These are phyloP conservation scores for Dendrocalamus sinicus DNA, from an alignment of 176 grass and related monocot genomes.

Conservation along the genomic window DNA sequence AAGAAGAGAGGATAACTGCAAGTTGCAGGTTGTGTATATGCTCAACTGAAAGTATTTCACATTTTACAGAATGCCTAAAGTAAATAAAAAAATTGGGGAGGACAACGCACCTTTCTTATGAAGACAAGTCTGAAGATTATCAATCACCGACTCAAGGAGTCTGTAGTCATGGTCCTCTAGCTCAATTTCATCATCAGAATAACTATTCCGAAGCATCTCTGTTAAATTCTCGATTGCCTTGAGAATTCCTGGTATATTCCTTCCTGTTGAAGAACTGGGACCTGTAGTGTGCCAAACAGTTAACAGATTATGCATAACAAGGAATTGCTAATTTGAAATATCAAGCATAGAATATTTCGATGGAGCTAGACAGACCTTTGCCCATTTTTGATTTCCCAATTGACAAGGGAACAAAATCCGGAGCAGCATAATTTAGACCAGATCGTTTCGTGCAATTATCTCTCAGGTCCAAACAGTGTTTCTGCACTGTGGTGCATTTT, in stretches of 20 bases:
- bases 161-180: constrained; percentile 43
- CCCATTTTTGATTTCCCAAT: constrained; percentile 36
- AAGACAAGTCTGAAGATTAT: constrained; percentile 52
- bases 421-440: constrained; percentile 51
- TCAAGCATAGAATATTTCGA: constrained; percentile 16
- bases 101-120: constrained; percentile 42
- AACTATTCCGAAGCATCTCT: constrained; percentile 32
- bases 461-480: constrained; percentile 13
- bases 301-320: constrained; percentile 20
- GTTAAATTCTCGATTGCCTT: constrained; percentile 49
- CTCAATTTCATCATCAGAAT: constrained; percentile 41
- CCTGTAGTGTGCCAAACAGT: constrained; percentile 36
- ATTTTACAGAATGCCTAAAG: constrained; percentile 8
- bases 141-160: constrained; percentile 45
- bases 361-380: constrained; percentile 39
- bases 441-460: constrained; percentile 40
- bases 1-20: constrained; percentile 22
- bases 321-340: background rate
- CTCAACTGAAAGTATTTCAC: constrained; percentile 31
- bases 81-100: background rate
- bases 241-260: constrained; percentile 34
- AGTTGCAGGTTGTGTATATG: background rate
- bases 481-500: constrained; percentile 36
- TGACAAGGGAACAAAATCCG: constrained; percentile 47
- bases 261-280: constrained; percentile 38